Percentiles rank a stretch among this genome's conserved stretches.
Evolutionary conservation across 345 rosid species (phyloP).

Genomic region (Xanthoceras sorbifolium): DNA sequence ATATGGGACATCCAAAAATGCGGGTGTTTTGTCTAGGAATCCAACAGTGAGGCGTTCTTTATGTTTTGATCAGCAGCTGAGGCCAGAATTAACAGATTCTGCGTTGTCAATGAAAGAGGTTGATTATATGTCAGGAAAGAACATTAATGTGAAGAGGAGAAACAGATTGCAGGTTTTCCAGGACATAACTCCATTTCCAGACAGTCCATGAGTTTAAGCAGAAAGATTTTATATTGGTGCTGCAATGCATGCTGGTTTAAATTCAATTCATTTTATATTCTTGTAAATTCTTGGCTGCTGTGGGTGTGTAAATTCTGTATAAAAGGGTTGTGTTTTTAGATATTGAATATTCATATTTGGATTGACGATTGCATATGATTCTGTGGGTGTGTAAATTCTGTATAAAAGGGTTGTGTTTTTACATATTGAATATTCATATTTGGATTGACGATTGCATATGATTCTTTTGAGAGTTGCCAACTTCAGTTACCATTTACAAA

Average conservation of each 20-base stretch:
- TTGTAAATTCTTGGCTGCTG: neutral
- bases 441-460: neutral
- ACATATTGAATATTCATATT: neutral
- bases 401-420: neutral
- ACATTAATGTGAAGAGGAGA: slow-evolving; percentile 19
- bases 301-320: neutral
- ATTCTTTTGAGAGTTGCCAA: no score
- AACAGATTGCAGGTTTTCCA: slow-evolving; percentile 56
- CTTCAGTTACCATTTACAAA: no score
- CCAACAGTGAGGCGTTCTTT: slow-evolving; percentile 31
- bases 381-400: neutral
- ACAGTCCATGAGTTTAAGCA: slow-evolving; percentile 31
- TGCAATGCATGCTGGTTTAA: neutral
- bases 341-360: neutral
- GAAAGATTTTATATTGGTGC: neutral
- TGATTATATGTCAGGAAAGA: slow-evolving; percentile 2
- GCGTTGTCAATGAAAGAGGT: neutral
- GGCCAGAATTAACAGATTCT: neutral
- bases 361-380: neutral
- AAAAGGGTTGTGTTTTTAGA: neutral
- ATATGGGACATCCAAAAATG: slow-evolving; percentile 10
- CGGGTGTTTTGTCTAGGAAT: slow-evolving; percentile 18
- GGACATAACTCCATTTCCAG: slow-evolving; percentile 51
- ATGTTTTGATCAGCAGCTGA: slow-evolving; percentile 27
- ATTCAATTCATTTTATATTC: neutral